Evolutionary conservation across 1,284 basidiomycete genomes (phyloP).

Genomic region (Lignosus rhinocerotis): DNA sequence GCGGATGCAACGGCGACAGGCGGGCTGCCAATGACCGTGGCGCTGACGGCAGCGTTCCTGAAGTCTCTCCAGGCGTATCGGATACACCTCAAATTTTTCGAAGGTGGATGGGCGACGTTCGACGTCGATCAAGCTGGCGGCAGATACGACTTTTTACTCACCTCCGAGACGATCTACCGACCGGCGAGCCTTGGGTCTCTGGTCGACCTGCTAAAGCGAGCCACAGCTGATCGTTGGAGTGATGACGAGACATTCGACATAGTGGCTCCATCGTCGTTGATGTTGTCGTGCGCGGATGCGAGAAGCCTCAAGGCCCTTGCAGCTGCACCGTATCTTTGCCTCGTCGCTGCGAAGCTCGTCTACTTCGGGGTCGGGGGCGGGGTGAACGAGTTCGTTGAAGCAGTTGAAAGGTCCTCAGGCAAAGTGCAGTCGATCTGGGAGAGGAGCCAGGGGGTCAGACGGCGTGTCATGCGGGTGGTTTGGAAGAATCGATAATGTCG

Average conservation of each 20-base stretch:
- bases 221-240: conserved; percentile 25
- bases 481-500: conserved; percentile 1
- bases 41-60: conserved; percentile 39
- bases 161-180: conserved; percentile 93
- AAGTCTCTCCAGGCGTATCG: conserved; percentile 51
- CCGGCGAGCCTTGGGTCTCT: conserved; percentile 69
- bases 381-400: conserved; percentile 62
- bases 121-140: conserved; percentile 32
- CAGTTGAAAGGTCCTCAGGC: background rate
- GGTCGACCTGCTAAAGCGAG: conserved; percentile 51
- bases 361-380: conserved; percentile 98
- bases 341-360: conserved; percentile 87
- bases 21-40: conserved; percentile 63
- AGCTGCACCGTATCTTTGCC: conserved; percentile 43
- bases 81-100: conserved; percentile 75
- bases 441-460: conserved; percentile 5
- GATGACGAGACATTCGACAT: background rate
- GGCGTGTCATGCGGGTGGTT: conserved; percentile 11
- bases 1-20: conserved; percentile 36
- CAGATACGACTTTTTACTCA: conserved; percentile 75
- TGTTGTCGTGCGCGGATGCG: background rate
- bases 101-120: conserved; percentile 79
- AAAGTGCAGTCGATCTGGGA: conserved; percentile 9
- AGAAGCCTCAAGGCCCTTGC: background rate
- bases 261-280: conserved; percentile 3